Base-by-base conservation (phyloP, 2,329 filamentous ascomycete genomes). In the Grosmannia huntii region DNA sequence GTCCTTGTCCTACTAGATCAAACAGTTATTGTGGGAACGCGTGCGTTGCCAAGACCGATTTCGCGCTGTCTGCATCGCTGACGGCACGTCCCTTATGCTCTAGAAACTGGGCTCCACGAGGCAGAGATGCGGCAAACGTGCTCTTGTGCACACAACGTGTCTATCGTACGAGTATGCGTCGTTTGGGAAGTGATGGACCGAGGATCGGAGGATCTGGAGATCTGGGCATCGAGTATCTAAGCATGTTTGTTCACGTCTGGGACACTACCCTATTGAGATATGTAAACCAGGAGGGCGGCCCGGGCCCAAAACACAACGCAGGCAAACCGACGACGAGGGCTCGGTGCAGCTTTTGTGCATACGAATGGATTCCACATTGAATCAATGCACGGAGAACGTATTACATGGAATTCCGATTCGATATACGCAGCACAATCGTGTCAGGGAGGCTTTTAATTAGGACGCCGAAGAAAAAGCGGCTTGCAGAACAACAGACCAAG, bases 21-120 rank as follows among this genome's bases (percentile, higher is more conserved):
- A 56, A 56, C 54, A 56, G 54, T 56, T 56, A 49, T 48, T 56
- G 54, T 56, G 54, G 54, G 44, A 4, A 48, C 27, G 50, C 21
- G 53, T 31, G 38, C 38, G 52, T 41, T 41, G 33, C 51, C 33
- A 19, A 38, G n/a, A 14, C 23, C 2, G 23, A 11, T 7, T 25
- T 50, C 5, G 31, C 31, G 28, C 31, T 23, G 48, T 25, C 28
- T 53, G 28, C 51, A 53, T 53, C 51, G 51, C 51, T 21, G 19
- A n/a, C 25, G 51, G 51, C 51, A 53, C 51, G 28, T 53, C 51
- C 51, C 50, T 33, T 25, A 27, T 27, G 48, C 21, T n/a, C 41
- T n/a, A 44, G 19, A 44, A 44, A 44, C 41, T 44, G 41, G 31
- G 19, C 41, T 44, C 48, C 48, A 50, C 48, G 48, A 50, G 48